A percentile compares a stretch with the other conserved stretches of the same genome.
phyloP scores from a whole-genome alignment of 2,329 filamentous ascomycete species.

The Mycosphaerelloides madeirae region DNA sequence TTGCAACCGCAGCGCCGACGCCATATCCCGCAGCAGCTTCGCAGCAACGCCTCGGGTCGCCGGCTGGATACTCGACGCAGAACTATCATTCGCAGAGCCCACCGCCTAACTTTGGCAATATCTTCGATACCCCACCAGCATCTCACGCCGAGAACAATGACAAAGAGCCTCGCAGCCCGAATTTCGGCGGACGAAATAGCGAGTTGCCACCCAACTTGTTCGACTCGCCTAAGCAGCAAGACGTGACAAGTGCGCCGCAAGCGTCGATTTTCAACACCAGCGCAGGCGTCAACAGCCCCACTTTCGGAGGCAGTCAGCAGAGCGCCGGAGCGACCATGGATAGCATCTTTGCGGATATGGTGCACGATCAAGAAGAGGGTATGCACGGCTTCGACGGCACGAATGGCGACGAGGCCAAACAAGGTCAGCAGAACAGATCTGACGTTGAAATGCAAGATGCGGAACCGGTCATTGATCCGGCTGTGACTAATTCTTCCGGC shows the following conservation, averaged over 20 bases:
- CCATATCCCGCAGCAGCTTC: slow-evolving; percentile 8
- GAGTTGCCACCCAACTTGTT: slow-evolving; percentile 26
- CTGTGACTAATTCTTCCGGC: neutral
- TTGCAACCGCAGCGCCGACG: slow-evolving; percentile 19
- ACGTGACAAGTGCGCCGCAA: slow-evolving; percentile 8
- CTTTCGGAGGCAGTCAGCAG: slow-evolving; percentile 30
- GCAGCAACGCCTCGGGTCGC: slow-evolving; percentile 26
- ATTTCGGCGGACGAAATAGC: slow-evolving; percentile 11
- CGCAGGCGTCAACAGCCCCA: slow-evolving; percentile 28
- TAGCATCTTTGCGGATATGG: slow-evolving; percentile 34
- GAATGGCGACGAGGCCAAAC: slow-evolving; percentile 17
- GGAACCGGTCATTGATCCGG: neutral
- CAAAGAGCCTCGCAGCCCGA: slow-evolving; percentile 11
- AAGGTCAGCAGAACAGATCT: slow-evolving; percentile 1
- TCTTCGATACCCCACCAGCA: slow-evolving; percentile 25
- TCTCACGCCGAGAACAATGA: slow-evolving; percentile 12
- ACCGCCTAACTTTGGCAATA: slow-evolving; percentile 24
- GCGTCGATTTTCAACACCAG: slow-evolving; percentile 16
- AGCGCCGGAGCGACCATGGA: slow-evolving; percentile 29
- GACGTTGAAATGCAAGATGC: slow-evolving; percentile 1
- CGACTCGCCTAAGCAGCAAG: slow-evolving; percentile 28
- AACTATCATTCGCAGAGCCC: slow-evolving; percentile 15
- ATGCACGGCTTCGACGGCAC: slow-evolving; percentile 21
- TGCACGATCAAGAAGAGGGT: slow-evolving; percentile 29
- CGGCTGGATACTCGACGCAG: slow-evolving; percentile 21